Conservation (phyloP, 139 green algal genomes). For the Closterium sp. region DNA sequence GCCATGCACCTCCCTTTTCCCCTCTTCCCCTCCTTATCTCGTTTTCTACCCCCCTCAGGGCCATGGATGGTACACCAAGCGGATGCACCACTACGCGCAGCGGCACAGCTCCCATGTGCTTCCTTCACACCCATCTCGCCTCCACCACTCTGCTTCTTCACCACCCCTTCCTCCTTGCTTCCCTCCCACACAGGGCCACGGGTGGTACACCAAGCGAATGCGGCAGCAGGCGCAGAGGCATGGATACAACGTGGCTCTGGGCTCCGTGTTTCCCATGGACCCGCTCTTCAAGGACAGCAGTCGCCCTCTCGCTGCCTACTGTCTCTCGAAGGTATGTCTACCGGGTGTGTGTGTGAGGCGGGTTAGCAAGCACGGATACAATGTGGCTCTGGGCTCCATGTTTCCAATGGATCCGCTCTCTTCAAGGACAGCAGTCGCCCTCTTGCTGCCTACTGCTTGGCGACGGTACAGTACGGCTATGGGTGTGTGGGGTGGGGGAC, state of each 20-base stretch:
- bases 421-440: background rate
- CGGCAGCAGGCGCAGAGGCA: background rate
- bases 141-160: too few relatives aligned
- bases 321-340: constrained; percentile 18
- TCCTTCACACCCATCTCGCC: too few relatives aligned
- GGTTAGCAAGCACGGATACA: too few relatives aligned
- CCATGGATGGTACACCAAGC: constrained; percentile 18
- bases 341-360: too few relatives aligned
- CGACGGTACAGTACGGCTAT: background rate
- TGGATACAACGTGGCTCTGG: constrained; percentile 35
- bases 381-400: background rate
- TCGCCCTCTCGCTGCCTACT: constrained; percentile 27
- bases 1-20: background rate
- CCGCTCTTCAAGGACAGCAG: constrained; percentile 31
- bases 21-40: too few relatives aligned
- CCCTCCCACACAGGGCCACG: too few relatives aligned
- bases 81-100: too few relatives aligned
- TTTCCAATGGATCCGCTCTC: background rate
- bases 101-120: too few relatives aligned
- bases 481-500: too few relatives aligned
- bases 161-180: too few relatives aligned
- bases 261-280: constrained; percentile 35
- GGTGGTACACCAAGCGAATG: constrained; percentile 36
- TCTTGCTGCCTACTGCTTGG: background rate
- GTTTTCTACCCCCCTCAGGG: background rate